phyloP scores from a whole-genome alignment of 495 filamentous ascomycete species.

The Hypoxylon fuscum region DNA sequence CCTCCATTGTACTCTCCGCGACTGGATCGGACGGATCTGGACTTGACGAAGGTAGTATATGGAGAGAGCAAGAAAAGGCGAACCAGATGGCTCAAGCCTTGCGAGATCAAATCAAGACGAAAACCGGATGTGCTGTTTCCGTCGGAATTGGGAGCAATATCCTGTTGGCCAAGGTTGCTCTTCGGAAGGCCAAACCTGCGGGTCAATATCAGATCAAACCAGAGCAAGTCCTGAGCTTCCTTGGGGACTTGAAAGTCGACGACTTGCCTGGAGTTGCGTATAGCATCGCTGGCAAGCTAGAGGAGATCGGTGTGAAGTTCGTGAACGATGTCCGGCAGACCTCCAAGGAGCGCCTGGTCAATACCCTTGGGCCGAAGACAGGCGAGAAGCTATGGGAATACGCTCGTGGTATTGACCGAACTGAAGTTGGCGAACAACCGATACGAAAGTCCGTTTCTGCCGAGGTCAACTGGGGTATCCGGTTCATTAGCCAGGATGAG shows the following conservation, averaged over 20 bases:
- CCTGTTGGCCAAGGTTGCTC: constrained; percentile 85
- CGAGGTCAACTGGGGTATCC: constrained; percentile 97
- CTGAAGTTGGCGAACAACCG: constrained; percentile 84
- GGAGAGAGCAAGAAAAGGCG: constrained; percentile 83
- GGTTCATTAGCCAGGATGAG: constrained; percentile 88
- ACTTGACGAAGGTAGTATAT: constrained; percentile 74
- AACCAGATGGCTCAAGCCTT: constrained; percentile 75
- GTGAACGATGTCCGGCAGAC: constrained; percentile 83
- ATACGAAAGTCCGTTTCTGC: constrained; percentile 91
- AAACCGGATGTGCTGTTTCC: constrained; percentile 86
- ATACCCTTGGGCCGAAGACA: constrained; percentile 85
- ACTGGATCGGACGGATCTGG: constrained; percentile 75
- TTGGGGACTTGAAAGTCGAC: constrained; percentile 78
- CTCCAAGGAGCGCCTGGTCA: constrained; percentile 76
- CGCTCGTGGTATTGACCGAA: constrained; percentile 84
- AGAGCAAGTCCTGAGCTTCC: constrained; percentile 77
- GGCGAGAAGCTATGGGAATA: constrained; percentile 93
- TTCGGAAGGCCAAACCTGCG: constrained; percentile 92
- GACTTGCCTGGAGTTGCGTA: constrained; percentile 88
- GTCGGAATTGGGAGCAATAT: constrained; percentile 96
- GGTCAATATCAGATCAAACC: constrained; percentile 84
- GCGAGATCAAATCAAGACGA: constrained; percentile 72
- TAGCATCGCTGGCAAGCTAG: constrained; percentile 82
- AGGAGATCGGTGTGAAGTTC: constrained; percentile 82
- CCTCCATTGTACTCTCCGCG: constrained; percentile 68